A percentile compares a stretch with the other conserved stretches of the same genome.
These are phyloP conservation scores for Eustoma russellianum DNA, from an alignment of 257 asterid species.

Conservation along the genomic window DNA sequence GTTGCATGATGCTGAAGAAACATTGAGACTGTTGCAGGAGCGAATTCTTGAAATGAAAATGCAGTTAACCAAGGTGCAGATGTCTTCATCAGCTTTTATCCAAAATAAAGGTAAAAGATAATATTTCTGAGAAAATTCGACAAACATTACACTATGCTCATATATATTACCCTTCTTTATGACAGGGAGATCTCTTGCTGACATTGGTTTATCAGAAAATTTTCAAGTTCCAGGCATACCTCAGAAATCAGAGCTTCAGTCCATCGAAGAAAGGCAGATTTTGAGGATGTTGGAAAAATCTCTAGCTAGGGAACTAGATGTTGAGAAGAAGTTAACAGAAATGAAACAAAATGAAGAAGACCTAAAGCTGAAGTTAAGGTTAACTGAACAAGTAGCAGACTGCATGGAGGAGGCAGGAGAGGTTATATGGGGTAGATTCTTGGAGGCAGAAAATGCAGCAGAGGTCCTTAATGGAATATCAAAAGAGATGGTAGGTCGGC, in stretches of 20 bases:
- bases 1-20: conserved; percentile 48
- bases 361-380: conserved; percentile 40
- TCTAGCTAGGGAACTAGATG: conserved; percentile 63
- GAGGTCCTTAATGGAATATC: conserved; percentile 76
- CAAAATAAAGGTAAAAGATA: conserved; percentile 49
- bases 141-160: not conserved
- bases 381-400: conserved; percentile 64
- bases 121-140: not conserved
- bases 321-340: conserved; percentile 57
- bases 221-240: conserved; percentile 19
- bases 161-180: conserved; percentile 4
- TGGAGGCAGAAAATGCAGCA: conserved; percentile 69
- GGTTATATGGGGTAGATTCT: conserved; percentile 73
- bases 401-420: conserved; percentile 94
- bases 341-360: conserved; percentile 76
- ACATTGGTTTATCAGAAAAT: conserved; percentile 30
- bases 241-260: conserved; percentile 35
- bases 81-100: conserved; percentile 52
- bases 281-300: conserved; percentile 72
- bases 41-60: conserved; percentile 60
- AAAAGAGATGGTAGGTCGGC: conserved; percentile 51
- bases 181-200: conserved; percentile 41
- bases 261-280: conserved; percentile 42
- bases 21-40: conserved; percentile 48
- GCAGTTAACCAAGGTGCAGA: conserved; percentile 72